Conservation (phyloP, 2,329 filamentous ascomycete species). For the Ophiostoma montium region DNA sequence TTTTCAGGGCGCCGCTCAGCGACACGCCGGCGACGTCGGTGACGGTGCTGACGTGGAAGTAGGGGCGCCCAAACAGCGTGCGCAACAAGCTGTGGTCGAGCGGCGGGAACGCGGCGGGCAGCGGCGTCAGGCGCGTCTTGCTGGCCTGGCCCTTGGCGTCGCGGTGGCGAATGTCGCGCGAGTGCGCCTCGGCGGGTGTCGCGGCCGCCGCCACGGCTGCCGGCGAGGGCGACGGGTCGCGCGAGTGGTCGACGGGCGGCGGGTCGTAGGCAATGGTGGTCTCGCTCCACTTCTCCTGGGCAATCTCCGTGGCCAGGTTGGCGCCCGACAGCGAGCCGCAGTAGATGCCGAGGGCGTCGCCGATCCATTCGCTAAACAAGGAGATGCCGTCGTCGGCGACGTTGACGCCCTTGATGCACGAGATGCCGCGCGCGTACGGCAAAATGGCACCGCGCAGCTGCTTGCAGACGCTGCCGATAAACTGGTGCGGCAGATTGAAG, state of each 20-base stretch:
- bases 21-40: constrained; percentile 95
- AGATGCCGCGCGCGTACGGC: constrained; percentile 84
- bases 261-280: constrained; percentile 95
- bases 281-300: constrained; percentile 84
- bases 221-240: constrained; percentile 45
- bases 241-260: constrained; percentile 69
- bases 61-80: constrained; percentile 82
- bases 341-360: constrained; percentile 83
- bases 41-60: constrained; percentile 94
- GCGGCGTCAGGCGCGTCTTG: constrained; percentile 55
- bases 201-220: constrained; percentile 23
- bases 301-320: constrained; percentile 93
- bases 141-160: constrained; percentile 54
- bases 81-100: constrained; percentile 75
- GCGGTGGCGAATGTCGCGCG: constrained; percentile 24
- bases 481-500: constrained; percentile 95
- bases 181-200: constrained; percentile 12
- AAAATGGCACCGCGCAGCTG: constrained; percentile 78
- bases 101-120: constrained; percentile 72
- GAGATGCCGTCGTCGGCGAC: constrained; percentile 75
- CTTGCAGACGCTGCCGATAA: constrained; percentile 76
- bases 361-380: constrained; percentile 91
- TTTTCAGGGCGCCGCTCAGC: constrained; percentile 87
- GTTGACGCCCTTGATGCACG: constrained; percentile 96
- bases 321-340: constrained; percentile 90